A percentile compares a stretch with the other conserved stretches of the same genome.
Evolutionary conservation across 1,139 yeast species (phyloP).

Genomic region (Candida sp.): DNA sequence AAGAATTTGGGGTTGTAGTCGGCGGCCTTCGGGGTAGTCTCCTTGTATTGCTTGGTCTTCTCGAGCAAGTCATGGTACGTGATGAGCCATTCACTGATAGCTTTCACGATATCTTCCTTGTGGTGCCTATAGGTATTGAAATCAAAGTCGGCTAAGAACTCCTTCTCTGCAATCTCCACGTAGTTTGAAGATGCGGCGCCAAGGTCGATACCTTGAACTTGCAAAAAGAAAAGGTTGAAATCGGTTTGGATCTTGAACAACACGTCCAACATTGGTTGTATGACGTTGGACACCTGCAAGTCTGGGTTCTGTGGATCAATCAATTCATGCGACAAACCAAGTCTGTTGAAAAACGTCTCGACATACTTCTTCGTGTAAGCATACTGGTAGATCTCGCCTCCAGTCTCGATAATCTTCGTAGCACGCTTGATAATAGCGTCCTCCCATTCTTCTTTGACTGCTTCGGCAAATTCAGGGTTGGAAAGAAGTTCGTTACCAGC

Average conservation of each 20-base stretch:
- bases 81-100: conserved; percentile 43
- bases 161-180: conserved; percentile 28
- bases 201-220: conserved; percentile 51
- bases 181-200: conserved; percentile 15
- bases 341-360: conserved; percentile 61
- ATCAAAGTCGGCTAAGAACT: conserved; percentile 23
- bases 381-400: conserved; percentile 68
- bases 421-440: conserved; percentile 63
- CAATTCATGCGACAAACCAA: conserved; percentile 59
- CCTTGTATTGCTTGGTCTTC: conserved; percentile 29
- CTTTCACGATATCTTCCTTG: conserved; percentile 33
- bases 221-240: conserved; percentile 77
- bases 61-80: conserved; percentile 37
- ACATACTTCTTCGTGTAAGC: conserved; percentile 65
- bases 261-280: conserved; percentile 67
- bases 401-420: conserved; percentile 62
- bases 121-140: conserved; percentile 26
- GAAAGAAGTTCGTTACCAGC: conserved; percentile 58
- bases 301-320: conserved; percentile 42
- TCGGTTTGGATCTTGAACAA: conserved; percentile 70
- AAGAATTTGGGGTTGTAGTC: conserved; percentile 75
- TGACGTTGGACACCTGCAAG: conserved; percentile 44
- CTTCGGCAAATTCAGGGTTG: conserved; percentile 36
- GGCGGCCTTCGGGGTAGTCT: conserved; percentile 45
- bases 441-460: conserved; percentile 51